Percentiles rank a stretch among this genome's conserved stretches.
Conservation (phyloP, 228 moss, liverwort and hornwort genomes). For the Sphagnum fallax region DNA sequence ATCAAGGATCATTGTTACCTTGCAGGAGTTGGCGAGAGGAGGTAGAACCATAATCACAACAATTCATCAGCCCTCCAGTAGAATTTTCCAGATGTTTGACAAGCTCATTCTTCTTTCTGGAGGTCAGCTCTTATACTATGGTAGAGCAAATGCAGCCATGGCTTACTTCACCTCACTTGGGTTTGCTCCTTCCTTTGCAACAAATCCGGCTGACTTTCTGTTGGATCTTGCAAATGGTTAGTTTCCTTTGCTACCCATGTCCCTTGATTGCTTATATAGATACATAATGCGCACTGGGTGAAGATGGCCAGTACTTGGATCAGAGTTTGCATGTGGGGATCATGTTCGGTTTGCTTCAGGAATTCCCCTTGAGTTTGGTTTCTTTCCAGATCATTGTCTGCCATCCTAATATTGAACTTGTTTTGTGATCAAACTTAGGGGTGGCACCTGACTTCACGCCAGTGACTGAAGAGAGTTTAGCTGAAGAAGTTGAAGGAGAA, state of each 20-base stretch:
- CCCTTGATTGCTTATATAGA: neutral
- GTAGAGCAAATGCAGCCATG: constrained; percentile 40
- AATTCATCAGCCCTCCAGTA: constrained; percentile 60
- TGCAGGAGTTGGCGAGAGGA: constrained; percentile 24
- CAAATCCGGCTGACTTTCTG: constrained; percentile 77
- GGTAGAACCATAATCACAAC: constrained; percentile 51
- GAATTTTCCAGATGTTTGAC: constrained; percentile 57
- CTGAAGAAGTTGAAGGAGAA: constrained; percentile 1
- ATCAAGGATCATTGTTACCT: constrained; percentile 32
- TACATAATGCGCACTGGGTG: neutral
- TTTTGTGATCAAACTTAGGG: constrained; percentile 3
- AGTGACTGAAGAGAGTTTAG: constrained; percentile 9
- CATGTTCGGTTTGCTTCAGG: neutral
- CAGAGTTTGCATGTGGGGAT: neutral
- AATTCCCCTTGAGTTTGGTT: neutral
- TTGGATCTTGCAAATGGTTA: constrained; percentile 73
- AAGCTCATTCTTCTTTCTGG: constrained; percentile 74
- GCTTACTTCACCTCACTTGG: constrained; percentile 51
- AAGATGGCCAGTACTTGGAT: no score
- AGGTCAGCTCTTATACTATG: constrained; percentile 55
- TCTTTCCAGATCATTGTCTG: no score
- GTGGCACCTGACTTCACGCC: constrained; percentile 10
- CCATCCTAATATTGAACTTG: no score
- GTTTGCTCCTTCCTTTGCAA: constrained; percentile 43
- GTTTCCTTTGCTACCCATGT: neutral